phyloP scores from a whole-genome alignment of 768 basidiomycete species.

The Tremella yokohamensis region DNA sequence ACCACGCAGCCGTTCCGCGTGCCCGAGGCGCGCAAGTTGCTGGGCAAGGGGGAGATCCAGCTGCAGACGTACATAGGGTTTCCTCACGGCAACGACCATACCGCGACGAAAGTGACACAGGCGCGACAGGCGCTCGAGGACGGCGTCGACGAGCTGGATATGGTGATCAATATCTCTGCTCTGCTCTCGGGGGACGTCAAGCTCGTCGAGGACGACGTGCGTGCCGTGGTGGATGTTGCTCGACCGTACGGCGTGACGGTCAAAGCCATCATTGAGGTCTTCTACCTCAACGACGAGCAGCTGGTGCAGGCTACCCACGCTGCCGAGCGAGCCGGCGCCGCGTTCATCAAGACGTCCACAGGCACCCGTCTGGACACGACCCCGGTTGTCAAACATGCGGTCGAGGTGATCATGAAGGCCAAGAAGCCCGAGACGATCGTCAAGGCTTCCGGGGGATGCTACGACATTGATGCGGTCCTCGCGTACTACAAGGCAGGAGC shows the following conservation, averaged over 20 bases:
- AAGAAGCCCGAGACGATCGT: neutral
- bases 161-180: slow-evolving; percentile 2
- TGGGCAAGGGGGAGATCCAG: neutral
- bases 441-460: neutral
- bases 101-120: neutral
- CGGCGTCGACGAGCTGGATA: neutral
- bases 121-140: slow-evolving; percentile 4
- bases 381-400: neutral
- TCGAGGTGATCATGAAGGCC: neutral
- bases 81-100: neutral
- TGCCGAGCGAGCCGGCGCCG: neutral
- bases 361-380: neutral
- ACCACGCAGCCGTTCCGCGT: slow-evolving; percentile 2
- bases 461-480: neutral
- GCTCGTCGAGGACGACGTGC: neutral
- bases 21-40: neutral
- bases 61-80: neutral
- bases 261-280: slow-evolving; percentile 6
- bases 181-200: neutral
- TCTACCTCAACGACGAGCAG: slow-evolving; percentile 4
- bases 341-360: slow-evolving; percentile 3
- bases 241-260: neutral
- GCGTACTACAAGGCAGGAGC: neutral
- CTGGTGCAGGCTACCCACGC: neutral
- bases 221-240: neutral